Evolutionary conservation across 768 basidiomycete species (phyloP).

Genomic region (Xerocomellus dryophilus): DNA sequence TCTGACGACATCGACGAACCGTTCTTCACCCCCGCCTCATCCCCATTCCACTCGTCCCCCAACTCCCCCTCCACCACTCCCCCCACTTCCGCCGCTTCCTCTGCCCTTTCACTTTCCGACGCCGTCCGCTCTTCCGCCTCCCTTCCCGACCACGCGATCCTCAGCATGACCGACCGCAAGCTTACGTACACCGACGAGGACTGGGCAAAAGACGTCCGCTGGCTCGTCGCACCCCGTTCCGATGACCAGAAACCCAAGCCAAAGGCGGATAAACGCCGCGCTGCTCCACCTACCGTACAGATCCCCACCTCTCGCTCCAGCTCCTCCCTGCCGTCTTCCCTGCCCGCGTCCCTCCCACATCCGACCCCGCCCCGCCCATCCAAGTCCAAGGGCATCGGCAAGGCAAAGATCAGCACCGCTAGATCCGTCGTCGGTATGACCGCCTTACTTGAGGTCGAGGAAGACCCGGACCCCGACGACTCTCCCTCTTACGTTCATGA

Average conservation of each 20-base stretch:
- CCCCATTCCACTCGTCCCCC: constrained; percentile 15
- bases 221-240: constrained; percentile 46
- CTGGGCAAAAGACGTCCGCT: constrained; percentile 68
- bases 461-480: constrained; percentile 34
- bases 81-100: constrained; percentile 29
- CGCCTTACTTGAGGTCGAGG: constrained; percentile 52
- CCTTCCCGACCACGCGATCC: constrained; percentile 26
- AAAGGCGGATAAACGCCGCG: constrained; percentile 21
- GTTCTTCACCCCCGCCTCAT: constrained; percentile 47
- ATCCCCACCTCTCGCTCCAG: constrained; percentile 22
- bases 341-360: constrained; percentile 12
- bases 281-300: constrained; percentile 11
- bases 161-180: constrained; percentile 28
- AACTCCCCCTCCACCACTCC: constrained; percentile 25
- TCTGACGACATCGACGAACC: constrained; percentile 37
- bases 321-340: constrained; percentile 19
- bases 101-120: constrained; percentile 30
- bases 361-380: constrained; percentile 20
- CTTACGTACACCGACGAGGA: constrained; percentile 51
- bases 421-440: constrained; percentile 53
- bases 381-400: constrained; percentile 25
- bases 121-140: constrained; percentile 34
- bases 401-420: constrained; percentile 34
- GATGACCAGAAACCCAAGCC: constrained; percentile 16
- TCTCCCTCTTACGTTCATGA: constrained; percentile 4